Base-by-base conservation (phyloP, 306 rosid genomes). In the Cucumis melo region DNA sequence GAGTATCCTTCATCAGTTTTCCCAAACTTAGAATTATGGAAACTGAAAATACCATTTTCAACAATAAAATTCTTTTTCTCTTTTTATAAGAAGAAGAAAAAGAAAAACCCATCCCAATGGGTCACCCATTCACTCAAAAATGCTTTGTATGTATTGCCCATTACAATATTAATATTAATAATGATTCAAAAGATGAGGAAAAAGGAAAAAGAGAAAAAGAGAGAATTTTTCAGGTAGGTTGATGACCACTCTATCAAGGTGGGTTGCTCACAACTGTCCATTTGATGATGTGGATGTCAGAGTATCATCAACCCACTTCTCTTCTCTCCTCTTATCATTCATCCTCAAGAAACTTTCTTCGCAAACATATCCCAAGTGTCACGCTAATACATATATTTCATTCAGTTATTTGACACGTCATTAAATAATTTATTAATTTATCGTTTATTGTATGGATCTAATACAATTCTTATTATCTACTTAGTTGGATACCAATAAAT, bases 1-100 rank as follows among this genome's bases (percentile, higher is more conserved):
- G 82, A 55, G 96, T 85, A 82, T 82, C 97, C 85, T 94, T 94
- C 99, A 92, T 92, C 1, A 71, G 58, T 48, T 71, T 71, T 71
- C 8, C 76, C 76, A 71, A 24, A 71, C 76, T 48, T 24, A 48
- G 41, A 71, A 71, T 71, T 14, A 71, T 71, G 58, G 59, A 71
- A 23, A 71, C 42, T 16, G 58, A 71, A 48, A 71, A 71, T 14
- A 48, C 15, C 76, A 48, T 71, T 48, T 39, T 64, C 39, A 29
- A 10, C 1, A 3, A 42, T 42, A 42, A 42, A 7, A 42, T 51
- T 8, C 19, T 55, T 15, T 61, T 15, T 4, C 7, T 9, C 36
- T 63, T 56, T 62, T 7, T 5, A 46, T 10, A 46, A 2, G 16
- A 46, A 19, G 34, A 71, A 71, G 2, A 27, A 27, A 32, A 32